These are phyloP conservation scores for Citrus reticulata DNA, from an alignment of 345 rosid genomes.

Conservation along the genomic window DNA sequence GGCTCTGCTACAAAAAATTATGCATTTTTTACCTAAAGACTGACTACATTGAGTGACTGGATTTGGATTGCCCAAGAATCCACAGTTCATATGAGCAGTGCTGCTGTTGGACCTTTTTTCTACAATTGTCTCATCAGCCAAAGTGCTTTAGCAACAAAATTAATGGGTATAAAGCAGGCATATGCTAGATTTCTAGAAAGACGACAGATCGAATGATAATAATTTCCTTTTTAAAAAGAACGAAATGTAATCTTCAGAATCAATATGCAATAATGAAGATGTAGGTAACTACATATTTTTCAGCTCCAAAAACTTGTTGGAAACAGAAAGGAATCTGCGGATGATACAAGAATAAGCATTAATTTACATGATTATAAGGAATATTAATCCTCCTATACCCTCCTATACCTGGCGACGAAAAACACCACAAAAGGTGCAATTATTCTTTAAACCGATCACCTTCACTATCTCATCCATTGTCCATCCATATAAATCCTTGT, in stretches of 20 bases:
- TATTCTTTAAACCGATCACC: slow-evolving; percentile 91
- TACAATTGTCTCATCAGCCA: background rate
- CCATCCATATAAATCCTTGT: slow-evolving; percentile 98
- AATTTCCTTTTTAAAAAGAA: background rate
- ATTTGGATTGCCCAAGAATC: background rate
- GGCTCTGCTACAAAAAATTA: background rate
- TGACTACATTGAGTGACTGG: background rate
- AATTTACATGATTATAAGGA: background rate
- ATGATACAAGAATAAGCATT: background rate
- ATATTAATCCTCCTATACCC: slow-evolving; percentile 24
- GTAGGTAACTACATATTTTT: background rate
- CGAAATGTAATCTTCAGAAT: background rate
- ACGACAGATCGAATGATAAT: background rate
- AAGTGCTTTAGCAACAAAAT: background rate
- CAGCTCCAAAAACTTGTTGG: background rate
- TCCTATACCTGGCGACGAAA: slow-evolving; percentile 81
- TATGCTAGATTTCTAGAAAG: background rate
- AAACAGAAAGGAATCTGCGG: background rate
- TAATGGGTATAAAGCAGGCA: background rate
- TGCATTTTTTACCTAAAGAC: background rate
- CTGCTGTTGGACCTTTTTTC: background rate
- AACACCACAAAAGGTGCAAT: slow-evolving; percentile 96
- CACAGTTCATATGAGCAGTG: background rate
- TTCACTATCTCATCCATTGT: slow-evolving; percentile 98
- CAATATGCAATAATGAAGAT: background rate